phyloP scores from a whole-genome alignment of 1,284 basidiomycete species.

The Marasmius tenuissimus region DNA sequence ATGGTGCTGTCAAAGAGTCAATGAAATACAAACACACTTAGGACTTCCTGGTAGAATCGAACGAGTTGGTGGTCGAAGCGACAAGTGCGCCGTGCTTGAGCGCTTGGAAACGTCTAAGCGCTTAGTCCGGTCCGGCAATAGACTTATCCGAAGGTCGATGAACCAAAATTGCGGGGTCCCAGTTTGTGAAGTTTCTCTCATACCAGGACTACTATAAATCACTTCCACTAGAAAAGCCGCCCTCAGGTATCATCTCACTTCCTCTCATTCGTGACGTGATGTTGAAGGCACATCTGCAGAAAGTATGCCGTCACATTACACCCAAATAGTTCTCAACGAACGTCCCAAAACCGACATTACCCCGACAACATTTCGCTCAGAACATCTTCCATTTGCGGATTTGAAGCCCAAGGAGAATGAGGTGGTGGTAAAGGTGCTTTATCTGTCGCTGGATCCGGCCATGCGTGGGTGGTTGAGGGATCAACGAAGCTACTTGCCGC shows the following conservation, averaged over 20 bases:
- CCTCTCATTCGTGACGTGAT: not conserved
- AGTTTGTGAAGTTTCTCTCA: too few relatives aligned
- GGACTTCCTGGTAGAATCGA: too few relatives aligned
- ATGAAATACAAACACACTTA: too few relatives aligned
- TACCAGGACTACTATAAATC: too few relatives aligned
- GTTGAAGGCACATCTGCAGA: not conserved
- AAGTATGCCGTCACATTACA: slow-evolving; percentile 40
- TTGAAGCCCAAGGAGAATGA: slow-evolving; percentile 50
- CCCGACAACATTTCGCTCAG: slow-evolving; percentile 69
- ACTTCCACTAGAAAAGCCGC: too few relatives aligned
- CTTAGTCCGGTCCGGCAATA: too few relatives aligned
- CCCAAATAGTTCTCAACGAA: slow-evolving; percentile 71
- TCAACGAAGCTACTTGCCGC: slow-evolving; percentile 63
- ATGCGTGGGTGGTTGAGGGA: slow-evolving; percentile 86
- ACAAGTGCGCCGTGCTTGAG: too few relatives aligned
- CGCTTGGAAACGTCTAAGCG: too few relatives aligned
- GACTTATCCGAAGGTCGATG: too few relatives aligned
- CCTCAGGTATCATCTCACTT: not conserved
- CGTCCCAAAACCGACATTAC: slow-evolving; percentile 68
- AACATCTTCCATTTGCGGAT: slow-evolving; percentile 48
- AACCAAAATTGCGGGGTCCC: too few relatives aligned
- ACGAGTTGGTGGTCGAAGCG: too few relatives aligned
- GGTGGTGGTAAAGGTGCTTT: slow-evolving; percentile 72
- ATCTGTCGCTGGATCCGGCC: slow-evolving; percentile 80
- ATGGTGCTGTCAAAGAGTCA: too few relatives aligned